Percentiles rank a stretch among this genome's conserved stretches.
Evolutionary conservation across 257 asterid genomes (phyloP).

Genomic region (Mitragyna speciosa): DNA sequence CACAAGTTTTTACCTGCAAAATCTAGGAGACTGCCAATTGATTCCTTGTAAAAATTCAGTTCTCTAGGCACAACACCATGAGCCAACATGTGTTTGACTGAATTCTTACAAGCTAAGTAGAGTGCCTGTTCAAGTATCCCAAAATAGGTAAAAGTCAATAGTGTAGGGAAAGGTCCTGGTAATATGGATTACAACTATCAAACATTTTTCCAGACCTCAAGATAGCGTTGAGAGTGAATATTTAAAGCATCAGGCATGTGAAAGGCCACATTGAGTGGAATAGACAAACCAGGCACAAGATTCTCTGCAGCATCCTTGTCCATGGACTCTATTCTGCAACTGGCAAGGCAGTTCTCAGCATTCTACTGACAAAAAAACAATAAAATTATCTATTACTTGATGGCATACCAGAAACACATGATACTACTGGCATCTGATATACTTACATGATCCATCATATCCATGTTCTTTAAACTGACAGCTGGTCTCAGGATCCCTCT

Average conservation of each 20-base stretch:
- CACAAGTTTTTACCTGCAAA: slow-evolving; percentile 48
- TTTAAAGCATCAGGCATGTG: slow-evolving; percentile 88
- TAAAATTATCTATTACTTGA: slow-evolving; percentile 31
- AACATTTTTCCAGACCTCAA: slow-evolving; percentile 54
- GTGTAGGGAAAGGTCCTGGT: background rate
- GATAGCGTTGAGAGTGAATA: slow-evolving; percentile 71
- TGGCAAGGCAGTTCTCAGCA: slow-evolving; percentile 76
- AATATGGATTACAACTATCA: slow-evolving; percentile 1
- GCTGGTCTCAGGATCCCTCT: slow-evolving; percentile 93
- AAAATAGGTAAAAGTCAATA: slow-evolving; percentile 13
- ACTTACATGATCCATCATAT: slow-evolving; percentile 68
- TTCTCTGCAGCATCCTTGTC: slow-evolving; percentile 60
- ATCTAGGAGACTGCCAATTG: slow-evolving; percentile 52
- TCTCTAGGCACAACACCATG: slow-evolving; percentile 36
- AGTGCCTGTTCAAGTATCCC: slow-evolving; percentile 55
- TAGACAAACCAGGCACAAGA: slow-evolving; percentile 61
- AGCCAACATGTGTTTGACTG: slow-evolving; percentile 37
- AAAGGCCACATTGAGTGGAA: slow-evolving; percentile 70
- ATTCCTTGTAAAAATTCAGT: slow-evolving; percentile 54
- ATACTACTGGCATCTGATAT: slow-evolving; percentile 15
- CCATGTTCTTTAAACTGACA: slow-evolving; percentile 63
- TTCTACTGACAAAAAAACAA: slow-evolving; percentile 62
- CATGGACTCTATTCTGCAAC: slow-evolving; percentile 72
- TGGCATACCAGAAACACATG: background rate
- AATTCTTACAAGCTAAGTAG: slow-evolving; percentile 69